A percentile compares a stretch with the other conserved stretches of the same genome.
phyloP scores from a whole-genome alignment of 2,329 filamentous ascomycete genomes.

The Botryosphaeria dothidea region DNA sequence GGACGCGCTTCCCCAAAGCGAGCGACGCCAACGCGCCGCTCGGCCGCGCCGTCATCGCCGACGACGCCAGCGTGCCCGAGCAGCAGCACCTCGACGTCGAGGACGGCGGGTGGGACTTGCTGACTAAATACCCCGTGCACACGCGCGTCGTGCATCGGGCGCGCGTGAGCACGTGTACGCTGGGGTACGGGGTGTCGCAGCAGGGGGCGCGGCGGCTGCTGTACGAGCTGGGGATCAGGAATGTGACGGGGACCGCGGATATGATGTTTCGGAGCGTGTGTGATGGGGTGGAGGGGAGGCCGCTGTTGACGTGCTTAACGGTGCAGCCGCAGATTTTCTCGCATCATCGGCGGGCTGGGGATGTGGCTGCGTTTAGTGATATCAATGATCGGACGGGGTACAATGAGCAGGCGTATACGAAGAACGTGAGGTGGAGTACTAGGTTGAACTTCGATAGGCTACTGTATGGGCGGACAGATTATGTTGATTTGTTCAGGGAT shows the following conservation, averaged over 20 bases:
- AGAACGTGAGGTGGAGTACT: slow-evolving; percentile 29
- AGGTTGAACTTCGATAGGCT: slow-evolving; percentile 26
- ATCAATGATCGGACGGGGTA: slow-evolving; percentile 25
- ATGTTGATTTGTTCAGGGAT: slow-evolving; percentile 8
- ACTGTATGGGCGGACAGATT: slow-evolving; percentile 24
- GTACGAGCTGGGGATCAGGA: slow-evolving; percentile 29
- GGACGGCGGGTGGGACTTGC: slow-evolving; percentile 19
- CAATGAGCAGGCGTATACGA: slow-evolving; percentile 22
- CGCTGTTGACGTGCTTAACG: slow-evolving; percentile 27
- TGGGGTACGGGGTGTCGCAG: slow-evolving; percentile 23
- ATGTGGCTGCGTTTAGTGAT: slow-evolving; percentile 23
- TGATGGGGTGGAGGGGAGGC: slow-evolving; percentile 25
- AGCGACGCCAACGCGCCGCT: slow-evolving; percentile 20
- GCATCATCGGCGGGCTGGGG: slow-evolving; percentile 24
- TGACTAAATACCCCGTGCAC: slow-evolving; percentile 21
- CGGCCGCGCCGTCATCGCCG: slow-evolving; percentile 24
- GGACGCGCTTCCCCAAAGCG: slow-evolving; percentile 23
- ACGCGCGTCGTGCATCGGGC: slow-evolving; percentile 23
- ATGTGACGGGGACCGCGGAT: slow-evolving; percentile 32
- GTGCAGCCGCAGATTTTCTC: slow-evolving; percentile 30
- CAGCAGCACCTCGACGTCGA: slow-evolving; percentile 27
- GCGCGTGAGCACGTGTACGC: slow-evolving; percentile 17
- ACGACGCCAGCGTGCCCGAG: slow-evolving; percentile 27
- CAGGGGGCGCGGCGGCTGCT: slow-evolving; percentile 28
- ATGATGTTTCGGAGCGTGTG: slow-evolving; percentile 34